These are phyloP conservation scores for Suhomyces bolitotheri DNA, from an alignment of 1,139 yeast species.

Conservation along the genomic window DNA sequence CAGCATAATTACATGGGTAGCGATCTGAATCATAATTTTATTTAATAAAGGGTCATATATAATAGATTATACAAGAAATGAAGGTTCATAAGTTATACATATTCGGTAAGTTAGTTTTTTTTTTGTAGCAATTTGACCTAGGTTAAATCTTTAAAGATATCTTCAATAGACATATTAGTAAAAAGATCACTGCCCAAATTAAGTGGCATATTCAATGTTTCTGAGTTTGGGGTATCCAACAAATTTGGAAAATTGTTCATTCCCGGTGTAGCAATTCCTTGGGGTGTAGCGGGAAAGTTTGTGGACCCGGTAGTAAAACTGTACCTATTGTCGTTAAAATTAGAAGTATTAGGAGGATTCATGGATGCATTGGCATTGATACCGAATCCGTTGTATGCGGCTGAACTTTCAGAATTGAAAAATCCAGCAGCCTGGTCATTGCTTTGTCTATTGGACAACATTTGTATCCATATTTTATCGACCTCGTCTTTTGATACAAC, in stretches of 20 bases:
- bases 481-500: constrained; percentile 23
- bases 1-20: constrained; percentile 1
- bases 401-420: background rate
- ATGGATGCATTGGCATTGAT: background rate
- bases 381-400: background rate
- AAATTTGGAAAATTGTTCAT: background rate
- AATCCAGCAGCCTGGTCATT: constrained; percentile 6
- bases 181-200: constrained; percentile 9
- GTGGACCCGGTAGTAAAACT: background rate
- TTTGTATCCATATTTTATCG: constrained; percentile 32
- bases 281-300: background rate
- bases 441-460: constrained; percentile 27
- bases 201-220: background rate
- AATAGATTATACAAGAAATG: constrained; percentile 7
- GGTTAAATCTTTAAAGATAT: constrained; percentile 13
- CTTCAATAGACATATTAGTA: constrained; percentile 13
- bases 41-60: constrained; percentile 6
- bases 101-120: too few relatives aligned
- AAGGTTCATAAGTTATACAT: constrained; percentile 3
- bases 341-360: background rate
- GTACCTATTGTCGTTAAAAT: background rate
- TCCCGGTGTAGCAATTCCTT: constrained; percentile 1
- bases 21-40: too few relatives aligned
- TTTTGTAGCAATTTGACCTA: background rate
- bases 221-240: background rate